Evolutionary conservation across 805 yeast genomes (phyloP).

Genomic region (Groenewaldozyma tartarivorans): DNA sequence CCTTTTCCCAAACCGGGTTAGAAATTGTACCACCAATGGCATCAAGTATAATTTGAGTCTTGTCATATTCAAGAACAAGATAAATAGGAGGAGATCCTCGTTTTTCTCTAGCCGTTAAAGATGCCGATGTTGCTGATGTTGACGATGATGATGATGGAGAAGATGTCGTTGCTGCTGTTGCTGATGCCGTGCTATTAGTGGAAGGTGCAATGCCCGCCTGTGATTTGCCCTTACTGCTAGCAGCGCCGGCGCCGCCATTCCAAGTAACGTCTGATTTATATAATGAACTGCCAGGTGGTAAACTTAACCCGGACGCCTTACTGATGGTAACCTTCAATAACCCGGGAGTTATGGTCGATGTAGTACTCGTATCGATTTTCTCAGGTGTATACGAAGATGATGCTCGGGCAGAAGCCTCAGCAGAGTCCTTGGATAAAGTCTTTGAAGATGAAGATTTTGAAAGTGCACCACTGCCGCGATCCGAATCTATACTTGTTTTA

Average conservation of each 20-base stretch:
- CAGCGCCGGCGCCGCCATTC: constrained; percentile 1
- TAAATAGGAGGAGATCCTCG: constrained; percentile 51
- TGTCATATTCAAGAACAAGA: constrained; percentile 88
- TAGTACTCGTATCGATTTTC: constrained; percentile 3
- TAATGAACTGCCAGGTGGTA: constrained; percentile 3
- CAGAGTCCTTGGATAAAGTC: constrained; percentile 2
- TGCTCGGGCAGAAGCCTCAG: constrained; percentile 1
- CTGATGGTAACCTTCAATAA: constrained; percentile 11
- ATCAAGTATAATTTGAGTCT: constrained; percentile 80
- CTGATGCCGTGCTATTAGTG: constrained; percentile 4
- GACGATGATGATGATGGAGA: background rate
- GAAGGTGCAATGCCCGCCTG: background rate
- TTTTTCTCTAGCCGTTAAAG: constrained; percentile 17
- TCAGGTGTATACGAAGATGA: constrained; percentile 3
- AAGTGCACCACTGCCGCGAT: background rate
- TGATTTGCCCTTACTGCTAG: constrained; percentile 3
- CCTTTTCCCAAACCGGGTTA: constrained; percentile 76
- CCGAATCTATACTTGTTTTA: too few species aligned
- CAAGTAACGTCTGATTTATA: background rate
- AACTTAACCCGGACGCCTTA: constrained; percentile 7
- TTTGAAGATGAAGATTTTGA: constrained; percentile 3
- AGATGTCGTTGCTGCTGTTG: constrained; percentile 6
- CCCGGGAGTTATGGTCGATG: constrained; percentile 15
- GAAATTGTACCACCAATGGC: constrained; percentile 76
- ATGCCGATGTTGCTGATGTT: constrained; percentile 45